phyloP scores from a whole-genome alignment of 2,329 filamentous ascomycete species.

The Periconia digitata region DNA sequence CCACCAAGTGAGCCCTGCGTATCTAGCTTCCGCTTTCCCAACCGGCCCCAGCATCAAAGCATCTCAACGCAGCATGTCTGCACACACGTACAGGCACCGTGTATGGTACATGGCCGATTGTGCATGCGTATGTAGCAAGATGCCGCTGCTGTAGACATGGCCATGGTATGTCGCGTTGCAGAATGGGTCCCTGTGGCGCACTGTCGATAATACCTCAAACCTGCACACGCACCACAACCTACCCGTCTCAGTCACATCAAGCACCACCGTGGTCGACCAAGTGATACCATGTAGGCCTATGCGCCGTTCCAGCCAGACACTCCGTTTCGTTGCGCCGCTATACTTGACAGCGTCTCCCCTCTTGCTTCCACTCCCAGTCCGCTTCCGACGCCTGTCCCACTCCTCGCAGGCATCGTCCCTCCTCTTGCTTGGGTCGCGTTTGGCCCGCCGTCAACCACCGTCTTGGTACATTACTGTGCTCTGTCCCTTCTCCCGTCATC shows the following conservation, averaged over 20 bases:
- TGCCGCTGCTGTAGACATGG: constrained; percentile 22
- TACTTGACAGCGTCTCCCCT: constrained; percentile 26
- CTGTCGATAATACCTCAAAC: constrained; percentile 34
- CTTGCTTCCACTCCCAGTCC: constrained; percentile 18
- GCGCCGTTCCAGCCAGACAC: constrained; percentile 30
- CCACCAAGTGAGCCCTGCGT: constrained; percentile 9
- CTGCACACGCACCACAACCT: constrained; percentile 30
- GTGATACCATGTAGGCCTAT: constrained; percentile 24
- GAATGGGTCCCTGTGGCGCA: constrained; percentile 33
- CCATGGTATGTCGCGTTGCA: constrained; percentile 25
- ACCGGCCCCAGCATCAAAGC: constrained; percentile 5
- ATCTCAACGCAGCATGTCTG: constrained; percentile 6
- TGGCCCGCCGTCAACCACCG: constrained; percentile 22
- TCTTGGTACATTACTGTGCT: constrained; percentile 22
- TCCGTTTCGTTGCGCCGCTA: constrained; percentile 20
- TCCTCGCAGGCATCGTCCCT: constrained; percentile 22
- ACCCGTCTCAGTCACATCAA: constrained; percentile 30
- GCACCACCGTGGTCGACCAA: constrained; percentile 22
- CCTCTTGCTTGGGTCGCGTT: constrained; percentile 32
- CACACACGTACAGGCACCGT: background rate
- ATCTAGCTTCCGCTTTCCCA: constrained; percentile 9
- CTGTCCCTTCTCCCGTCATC: constrained; percentile 20
- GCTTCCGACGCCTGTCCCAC: constrained; percentile 21
- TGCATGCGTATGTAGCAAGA: constrained; percentile 18
- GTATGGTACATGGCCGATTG: no score